Base-by-base conservation (phyloP, 208 protist genomes). In the Trypanosoma congolense region DNA sequence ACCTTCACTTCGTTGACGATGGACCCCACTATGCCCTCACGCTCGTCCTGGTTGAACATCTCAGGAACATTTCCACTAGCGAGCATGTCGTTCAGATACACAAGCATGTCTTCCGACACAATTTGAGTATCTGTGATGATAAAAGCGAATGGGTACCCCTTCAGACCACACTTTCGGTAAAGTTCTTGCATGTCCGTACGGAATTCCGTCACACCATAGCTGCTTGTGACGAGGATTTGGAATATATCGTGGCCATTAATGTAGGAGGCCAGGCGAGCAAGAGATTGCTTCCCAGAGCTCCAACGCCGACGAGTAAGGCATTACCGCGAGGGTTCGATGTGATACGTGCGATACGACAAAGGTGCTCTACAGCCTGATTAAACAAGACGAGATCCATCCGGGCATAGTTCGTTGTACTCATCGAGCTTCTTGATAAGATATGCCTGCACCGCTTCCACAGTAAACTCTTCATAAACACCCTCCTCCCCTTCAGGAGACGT, bases 31-130 rank as follows among this genome's bases (percentile, higher is more conserved):
- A 96, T 83, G 54, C 87, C 90, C 42, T 97, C 90, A 45, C 86
- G 78, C 65, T 97, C 93, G 65, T 97, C 93, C 54, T 93, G 85
- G 65, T 93, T 90, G 66, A 97, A 97, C 43, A 97, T 62, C 65
- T 97, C 90, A 19, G 98, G 97, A 21, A 99, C 93, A 56, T 99
- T 97, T 18, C 98, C 98, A 58, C 86, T 93, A 72, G 94, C 95
- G 16, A 99, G 78, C 73, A 99, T 95, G 67, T 98, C 96, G 77
- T 99, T 99, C 29, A 99, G 69, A 69, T 98, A 97, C 38, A 99
- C 96, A 8, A 99, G 74, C 83, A 98, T 98, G 56, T 96, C 77
- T 53, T 97, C 84, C 31, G 97, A 83, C 6, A 98, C 90, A 68
- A 99, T 98, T 68, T 99, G 97, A 9, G 85, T 90, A 74, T 99